Conservation (phyloP, 805 yeast genomes). For the Kregervanrija pseudodelftensis region DNA sequence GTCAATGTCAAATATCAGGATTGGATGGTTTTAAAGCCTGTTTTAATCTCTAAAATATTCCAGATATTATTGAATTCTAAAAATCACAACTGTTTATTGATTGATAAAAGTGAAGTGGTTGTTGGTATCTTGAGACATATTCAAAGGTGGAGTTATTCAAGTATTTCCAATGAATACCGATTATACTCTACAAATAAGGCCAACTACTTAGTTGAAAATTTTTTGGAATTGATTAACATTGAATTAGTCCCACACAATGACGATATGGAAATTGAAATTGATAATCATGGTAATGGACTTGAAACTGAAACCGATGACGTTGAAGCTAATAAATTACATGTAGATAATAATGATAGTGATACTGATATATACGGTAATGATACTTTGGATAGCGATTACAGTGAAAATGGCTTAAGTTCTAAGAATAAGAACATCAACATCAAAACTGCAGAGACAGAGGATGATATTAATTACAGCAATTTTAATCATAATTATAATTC, state of each 20-base stretch:
- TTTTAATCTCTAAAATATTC: slow-evolving; percentile 57
- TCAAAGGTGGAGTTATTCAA: slow-evolving; percentile 84
- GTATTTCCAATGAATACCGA: slow-evolving; percentile 80
- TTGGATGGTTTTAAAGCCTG: slow-evolving; percentile 72
- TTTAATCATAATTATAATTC: neutral
- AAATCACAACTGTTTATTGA: slow-evolving; percentile 62
- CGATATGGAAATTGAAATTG: slow-evolving; percentile 4
- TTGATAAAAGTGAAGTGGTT: slow-evolving; percentile 75
- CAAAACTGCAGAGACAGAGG: too few species aligned
- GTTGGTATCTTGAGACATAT: slow-evolving; percentile 76
- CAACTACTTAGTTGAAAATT: slow-evolving; percentile 75
- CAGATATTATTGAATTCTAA: slow-evolving; percentile 54
- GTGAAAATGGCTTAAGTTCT: too few species aligned
- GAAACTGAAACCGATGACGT: slow-evolving; percentile 1
- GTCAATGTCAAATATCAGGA: slow-evolving; percentile 29
- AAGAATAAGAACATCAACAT: too few species aligned
- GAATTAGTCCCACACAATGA: slow-evolving; percentile 38
- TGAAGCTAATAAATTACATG: slow-evolving; percentile 3
- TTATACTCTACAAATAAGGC: slow-evolving; percentile 61
- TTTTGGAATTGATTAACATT: slow-evolving; percentile 64
- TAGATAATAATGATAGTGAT: slow-evolving; percentile 1
- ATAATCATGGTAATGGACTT: slow-evolving; percentile 2
- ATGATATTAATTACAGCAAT: too few species aligned
- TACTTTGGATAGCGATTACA: too few species aligned
- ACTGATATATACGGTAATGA: slow-evolving; percentile 1